Evolutionary conservation across 169 alveolate genomes (phyloP).

Genomic region (Condylostoma magnum): DNA sequence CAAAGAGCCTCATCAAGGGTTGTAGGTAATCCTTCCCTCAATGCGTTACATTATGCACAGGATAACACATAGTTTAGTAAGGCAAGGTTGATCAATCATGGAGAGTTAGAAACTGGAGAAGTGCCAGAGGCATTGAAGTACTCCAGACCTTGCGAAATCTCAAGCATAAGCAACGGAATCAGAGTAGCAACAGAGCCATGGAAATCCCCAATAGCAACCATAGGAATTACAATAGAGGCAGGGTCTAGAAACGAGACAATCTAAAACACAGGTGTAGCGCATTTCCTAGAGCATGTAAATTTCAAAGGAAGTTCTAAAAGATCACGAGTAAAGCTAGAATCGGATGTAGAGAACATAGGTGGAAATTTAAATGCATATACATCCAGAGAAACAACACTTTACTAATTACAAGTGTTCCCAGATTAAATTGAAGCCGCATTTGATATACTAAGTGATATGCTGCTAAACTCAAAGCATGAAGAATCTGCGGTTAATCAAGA

Average conservation of each 20-base stretch:
- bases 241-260: slow-evolving; percentile 94
- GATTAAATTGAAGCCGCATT: slow-evolving; percentile 83
- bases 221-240: slow-evolving; percentile 94
- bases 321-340: slow-evolving; percentile 88
- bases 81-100: not conserved
- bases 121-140: slow-evolving; percentile 76
- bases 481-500: slow-evolving; percentile 86
- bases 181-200: slow-evolving; percentile 86
- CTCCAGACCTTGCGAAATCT: slow-evolving; percentile 58
- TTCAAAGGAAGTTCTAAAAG: slow-evolving; percentile 95
- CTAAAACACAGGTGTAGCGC: slow-evolving; percentile 95
- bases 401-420: slow-evolving; percentile 84
- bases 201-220: slow-evolving; percentile 71
- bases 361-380: slow-evolving; percentile 97
- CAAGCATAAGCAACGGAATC: slow-evolving; percentile 83
- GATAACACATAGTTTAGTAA: not conserved
- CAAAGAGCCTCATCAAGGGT: too few species aligned
- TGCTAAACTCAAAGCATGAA: slow-evolving; percentile 87
- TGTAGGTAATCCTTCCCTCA: not conserved
- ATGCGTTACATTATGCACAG: not conserved
- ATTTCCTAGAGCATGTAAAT: slow-evolving; percentile 95
- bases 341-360: slow-evolving; percentile 95
- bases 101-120: slow-evolving; percentile 42
- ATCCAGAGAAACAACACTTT: slow-evolving; percentile 96
- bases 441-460: slow-evolving; percentile 92